phyloP scores from a whole-genome alignment of 1,284 basidiomycete species.

The Leucoagaricus sp. region DNA sequence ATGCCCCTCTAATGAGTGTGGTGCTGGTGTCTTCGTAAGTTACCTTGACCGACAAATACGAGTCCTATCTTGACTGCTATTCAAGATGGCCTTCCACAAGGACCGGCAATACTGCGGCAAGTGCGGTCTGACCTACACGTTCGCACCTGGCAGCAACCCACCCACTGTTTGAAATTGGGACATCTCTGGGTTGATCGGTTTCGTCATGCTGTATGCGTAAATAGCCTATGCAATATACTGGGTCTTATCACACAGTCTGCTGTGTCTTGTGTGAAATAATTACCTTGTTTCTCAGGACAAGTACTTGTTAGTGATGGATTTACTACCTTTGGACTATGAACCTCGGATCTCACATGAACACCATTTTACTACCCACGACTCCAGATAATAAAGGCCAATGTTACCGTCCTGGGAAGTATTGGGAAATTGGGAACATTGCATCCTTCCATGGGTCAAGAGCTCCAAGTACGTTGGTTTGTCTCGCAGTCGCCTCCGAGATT shows the following conservation, averaged over 20 bases:
- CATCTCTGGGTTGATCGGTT: background rate
- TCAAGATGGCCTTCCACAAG: slow-evolving; percentile 92
- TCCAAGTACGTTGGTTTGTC: background rate
- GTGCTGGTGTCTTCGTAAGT: slow-evolving; percentile 93
- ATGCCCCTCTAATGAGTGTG: slow-evolving; percentile 89
- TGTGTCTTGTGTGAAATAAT: background rate
- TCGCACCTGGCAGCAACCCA: slow-evolving; percentile 78
- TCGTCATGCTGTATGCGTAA: slow-evolving; percentile 2
- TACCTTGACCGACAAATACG: background rate
- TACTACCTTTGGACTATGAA: no score
- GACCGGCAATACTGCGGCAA: slow-evolving; percentile 97
- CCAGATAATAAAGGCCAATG: background rate
- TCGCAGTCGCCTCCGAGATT: background rate
- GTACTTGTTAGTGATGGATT: no score
- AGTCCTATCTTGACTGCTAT: background rate
- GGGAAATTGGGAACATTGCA: background rate
- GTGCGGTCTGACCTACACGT: slow-evolving; percentile 90
- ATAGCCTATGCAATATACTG: background rate
- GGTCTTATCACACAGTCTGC: background rate
- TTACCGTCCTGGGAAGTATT: no score
- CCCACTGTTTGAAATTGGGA: slow-evolving; percentile 54
- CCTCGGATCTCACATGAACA: no score
- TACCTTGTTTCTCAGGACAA: no score
- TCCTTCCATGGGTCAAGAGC: background rate
- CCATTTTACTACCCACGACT: background rate